Base-by-base conservation (phyloP, 371 early-diverging fungal species). In the Lichtheimia hyalospora region DNA sequence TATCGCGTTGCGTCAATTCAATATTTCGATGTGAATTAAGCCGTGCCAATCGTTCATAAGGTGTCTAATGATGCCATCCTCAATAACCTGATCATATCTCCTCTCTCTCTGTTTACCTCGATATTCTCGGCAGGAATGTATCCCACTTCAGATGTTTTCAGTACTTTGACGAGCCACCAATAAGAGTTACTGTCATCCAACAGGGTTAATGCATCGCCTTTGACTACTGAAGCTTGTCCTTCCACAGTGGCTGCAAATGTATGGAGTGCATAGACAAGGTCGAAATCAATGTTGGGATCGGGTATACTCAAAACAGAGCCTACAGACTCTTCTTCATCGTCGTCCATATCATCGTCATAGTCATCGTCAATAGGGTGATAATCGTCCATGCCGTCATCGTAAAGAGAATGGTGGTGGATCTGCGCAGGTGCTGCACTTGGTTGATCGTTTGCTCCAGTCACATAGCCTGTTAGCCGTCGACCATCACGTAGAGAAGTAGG, bases 111-210 rank as follows among this genome's bases (percentile, higher is more conserved):
- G 18, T 39, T 43, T 71, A 90, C 89, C 77, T 97, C 98, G 44
- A 97, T 89, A 67, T 94, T 96, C 69, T 96, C 97, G 6, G 97
- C 97, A 10, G 97, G 98, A 52, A 98, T 95, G 65, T 97, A 98
- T 1, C 98, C 98, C 54, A 96, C 91, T 71, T 93, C 92, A 14
- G 87, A 87, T 15, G 89, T 90, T 69, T 92, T 92, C 41, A 94
- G 71, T 28, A 92, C 91, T 71, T 93, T 90, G 25, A 98, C 93
- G 18, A 97, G 81, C 98, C 98, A 98, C 98, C 98, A 98, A 79
- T 97, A 96, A 40, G 91, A 90, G 71, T 98, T 96, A n/a, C 88
- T 84, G 70, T 98, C 98, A 71, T 97, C 97, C 44, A 97, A 76
- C 59, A 97, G 77, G 46, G 90, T 91, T 62, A 97, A 75, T 24